Evolutionary conservation across 2,329 filamentous ascomycete species (phyloP), one percentile per base, ranked within the genome.

Genomic region (Fusarium continuum): DNA sequence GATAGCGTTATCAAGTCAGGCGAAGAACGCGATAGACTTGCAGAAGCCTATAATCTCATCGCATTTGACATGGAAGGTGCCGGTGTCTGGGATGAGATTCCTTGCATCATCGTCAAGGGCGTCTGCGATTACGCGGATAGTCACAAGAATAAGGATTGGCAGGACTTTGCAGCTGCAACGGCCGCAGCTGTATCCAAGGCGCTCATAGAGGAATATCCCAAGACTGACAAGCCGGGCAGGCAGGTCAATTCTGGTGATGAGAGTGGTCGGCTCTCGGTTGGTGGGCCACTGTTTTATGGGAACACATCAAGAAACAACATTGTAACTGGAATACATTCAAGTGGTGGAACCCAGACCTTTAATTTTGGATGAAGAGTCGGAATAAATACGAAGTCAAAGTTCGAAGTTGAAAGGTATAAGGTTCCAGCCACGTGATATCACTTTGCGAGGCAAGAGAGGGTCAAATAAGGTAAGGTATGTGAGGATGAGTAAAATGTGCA

Each of bases 101-200:
- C 78, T 0, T 77, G 75, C 6, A 52, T 81, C 1, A 63, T 77
- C 0, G 73, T 81, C 36, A 77, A 78, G 10, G 77, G 78, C 2
- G 73, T 78, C 0, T 78, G 74, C 28, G 73, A 80, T 34, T 72
- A 73, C 26, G 68, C 69, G 0, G 70, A 73, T 6, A 56, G 58
- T 16, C 65, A 71, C 14, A 68, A 70, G 36, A 58, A 60, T 11
- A 65, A 65, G 23, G 49, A 13, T 1, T 80, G 77, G 77, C 77
- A 80, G 48, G 20, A 58, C 2, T 80, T 76, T 65, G 77, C 78
- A 0, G 75, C 78, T 1, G 75, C 73, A 0, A 75, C 73, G 0
- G 78, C 78, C 0, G 77, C 78, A 3, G 76, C 72, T 0, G 78
- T 78, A 0, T 82, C 84, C 5, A 86, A 85, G 16, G 65, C 54